Percentiles rank a stretch among this genome's conserved stretches.
Evolutionary conservation across 2,329 filamentous ascomycete species (phyloP).

Genomic region (Plenodomus lindquistii): DNA sequence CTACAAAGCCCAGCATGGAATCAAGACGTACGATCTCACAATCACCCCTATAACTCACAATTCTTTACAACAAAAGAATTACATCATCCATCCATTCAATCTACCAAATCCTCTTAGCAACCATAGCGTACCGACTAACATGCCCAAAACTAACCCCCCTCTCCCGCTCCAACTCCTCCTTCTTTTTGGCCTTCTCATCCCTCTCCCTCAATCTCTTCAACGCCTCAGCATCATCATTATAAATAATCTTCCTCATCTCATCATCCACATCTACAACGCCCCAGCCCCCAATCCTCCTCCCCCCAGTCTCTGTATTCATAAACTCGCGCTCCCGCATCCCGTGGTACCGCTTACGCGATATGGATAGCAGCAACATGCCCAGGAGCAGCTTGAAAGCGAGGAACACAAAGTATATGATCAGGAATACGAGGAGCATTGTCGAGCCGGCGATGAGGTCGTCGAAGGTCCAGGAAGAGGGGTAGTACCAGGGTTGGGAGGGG

Average conservation of each 20-base stretch:
- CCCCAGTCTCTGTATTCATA: constrained; percentile 64
- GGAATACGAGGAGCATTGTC: constrained; percentile 85
- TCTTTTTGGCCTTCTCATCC: constrained; percentile 65
- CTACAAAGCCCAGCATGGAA: no score
- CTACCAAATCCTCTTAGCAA: constrained; percentile 95
- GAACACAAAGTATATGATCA: constrained; percentile 81
- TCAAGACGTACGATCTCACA: no score
- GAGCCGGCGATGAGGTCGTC: constrained; percentile 75
- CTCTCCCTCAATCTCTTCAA: constrained; percentile 62
- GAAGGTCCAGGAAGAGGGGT: constrained; percentile 56
- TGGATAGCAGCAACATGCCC: constrained; percentile 83
- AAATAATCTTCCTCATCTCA: constrained; percentile 82
- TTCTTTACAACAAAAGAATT: no score
- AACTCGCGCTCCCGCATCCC: constrained; percentile 74
- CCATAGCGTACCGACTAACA: constrained; percentile 88
- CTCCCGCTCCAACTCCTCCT: constrained; percentile 59
- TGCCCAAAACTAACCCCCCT: constrained; percentile 63
- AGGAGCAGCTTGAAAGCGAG: constrained; percentile 81
- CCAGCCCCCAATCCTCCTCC: constrained; percentile 77
- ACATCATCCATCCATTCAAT: no score
- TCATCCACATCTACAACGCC: constrained; percentile 88
- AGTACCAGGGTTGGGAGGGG: constrained; percentile 38
- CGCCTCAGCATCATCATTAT: constrained; percentile 79
- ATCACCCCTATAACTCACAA: no score
- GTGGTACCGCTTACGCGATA: constrained; percentile 76